Evolutionary conservation across 2,329 filamentous ascomycete species (phyloP), one percentile per base, ranked within the genome.

Genomic region (Ampelomyces quisqualis): DNA sequence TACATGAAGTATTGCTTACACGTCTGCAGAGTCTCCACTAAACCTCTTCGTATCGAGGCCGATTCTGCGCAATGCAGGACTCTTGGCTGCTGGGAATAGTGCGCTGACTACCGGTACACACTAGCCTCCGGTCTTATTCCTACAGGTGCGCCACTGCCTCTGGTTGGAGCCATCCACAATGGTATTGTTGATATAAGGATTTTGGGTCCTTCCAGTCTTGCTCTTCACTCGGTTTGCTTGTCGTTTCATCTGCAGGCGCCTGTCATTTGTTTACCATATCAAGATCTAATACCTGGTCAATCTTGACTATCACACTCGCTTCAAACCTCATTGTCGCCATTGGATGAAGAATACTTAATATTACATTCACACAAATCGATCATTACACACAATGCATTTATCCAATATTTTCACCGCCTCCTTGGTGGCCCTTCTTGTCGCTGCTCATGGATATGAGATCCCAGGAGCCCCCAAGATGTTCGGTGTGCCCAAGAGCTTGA

Each of bases 381-480:
- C 29, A 13, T 27, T 22, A 22, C 7, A 21, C 38, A 55, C 41
- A 13, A 67, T 67, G 64, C 62, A 57, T 47, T 59, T 66, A 47
- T 51, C 57, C 9, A 55, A 60, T 19, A 34, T 63, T 27, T 40
- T 60, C 34, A 51, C 61, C 29, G 59, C 52, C 45, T 57, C 62
- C 5, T 47, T 58, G 45, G 60, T 60, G 40, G 61, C 53, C 11
- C 58, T 62, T 4, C 48, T 64, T 8, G 63, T 62, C 21, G 60
- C 56, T 18, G 64, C 64, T 30, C 63, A 67, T 48, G 45, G 47
- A 32, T 57, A 55, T 22, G 46, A 45, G 13, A 39, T 56, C 21
- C 53, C 52, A 13, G 59, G 57, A 34, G 47, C 55, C 9, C 64
- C 63, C 11, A 67, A 60, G 51, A 49, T 67, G 22, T 62, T 63